These are phyloP conservation scores for Fraxinus cuspidata DNA, from an alignment of 257 asterid species.

Conservation along the genomic window DNA sequence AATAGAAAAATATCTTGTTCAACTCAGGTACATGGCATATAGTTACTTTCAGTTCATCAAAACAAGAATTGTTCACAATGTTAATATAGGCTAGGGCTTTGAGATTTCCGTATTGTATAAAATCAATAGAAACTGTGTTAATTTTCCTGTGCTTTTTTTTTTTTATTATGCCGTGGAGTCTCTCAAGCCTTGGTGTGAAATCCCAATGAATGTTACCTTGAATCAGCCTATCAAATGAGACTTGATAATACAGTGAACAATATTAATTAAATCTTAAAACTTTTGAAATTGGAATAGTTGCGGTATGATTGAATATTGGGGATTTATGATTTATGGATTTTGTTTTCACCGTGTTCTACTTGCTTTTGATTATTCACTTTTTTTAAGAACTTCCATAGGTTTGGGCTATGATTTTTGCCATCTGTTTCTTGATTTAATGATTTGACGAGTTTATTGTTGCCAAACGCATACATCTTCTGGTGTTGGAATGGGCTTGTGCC, in stretches of 20 bases:
- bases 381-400: not conserved
- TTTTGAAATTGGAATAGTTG: slow-evolving; percentile 6
- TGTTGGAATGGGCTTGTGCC: slow-evolving; percentile 1
- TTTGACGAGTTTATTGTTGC: not conserved
- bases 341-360: not conserved
- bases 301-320: not conserved
- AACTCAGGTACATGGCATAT: not conserved
- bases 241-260: not conserved
- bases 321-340: not conserved
- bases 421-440: not conserved
- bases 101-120: slow-evolving; percentile 1
- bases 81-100: slow-evolving; percentile 1
- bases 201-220: not conserved
- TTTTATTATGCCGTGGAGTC: slow-evolving; percentile 1
- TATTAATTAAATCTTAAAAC: not conserved
- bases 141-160: not conserved
- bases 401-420: not conserved
- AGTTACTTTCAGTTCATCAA: not conserved
- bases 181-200: slow-evolving; percentile 2
- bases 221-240: not conserved
- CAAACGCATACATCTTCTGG: not conserved
- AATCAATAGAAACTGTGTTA: not conserved
- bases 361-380: not conserved
- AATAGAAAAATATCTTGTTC: slow-evolving; percentile 2
- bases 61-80: slow-evolving; percentile 12